Base-by-base conservation (phyloP, 345 rosid genomes). In the Iberis pinnata region DNA sequence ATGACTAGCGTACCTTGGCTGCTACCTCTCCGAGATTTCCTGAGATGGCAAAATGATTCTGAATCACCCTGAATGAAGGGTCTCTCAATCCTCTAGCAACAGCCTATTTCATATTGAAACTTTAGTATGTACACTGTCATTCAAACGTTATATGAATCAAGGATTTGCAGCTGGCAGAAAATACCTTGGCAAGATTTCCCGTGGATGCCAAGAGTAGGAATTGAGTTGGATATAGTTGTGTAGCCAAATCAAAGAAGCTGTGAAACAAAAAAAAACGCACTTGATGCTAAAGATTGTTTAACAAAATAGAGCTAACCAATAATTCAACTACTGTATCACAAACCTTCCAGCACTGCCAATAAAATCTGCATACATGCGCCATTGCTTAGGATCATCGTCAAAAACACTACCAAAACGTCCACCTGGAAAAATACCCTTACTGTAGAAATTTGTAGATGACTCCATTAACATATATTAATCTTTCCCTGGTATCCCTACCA, bases 361-460 rank as follows among this genome's bases (percentile, higher is more conserved):
- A 73, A 90, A 81, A 69, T 90, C 98, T 0, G 98, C 98, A 74
- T 87, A 90, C 96, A 90, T 84, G 58, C 98, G 96, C 98, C 98
- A 90, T 43, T 90, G 96, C 71, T 87, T 90, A 31, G 98, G 98
- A 79, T 87, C 95, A 71, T 83, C 95, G 50, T 90, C 98, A 63
- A 87, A 90, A 62, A 90, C 86, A 63, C 73, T 77, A 49, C 98
- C 92, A 53, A 87, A 90, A 43, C 93, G 73, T 24, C 96, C 98
- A 78, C 98, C 98, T 87, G 71, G 60, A 64, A 53, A 57, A 69
- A 68, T 32, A 37, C 24, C 15, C 66, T 59, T 36, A 26, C 8
- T 50, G 20, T 8, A 26, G 43, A 59, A 29, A 39, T 32, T 68
- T 66, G 68, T 22, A 52, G 49, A 57, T 39, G 56, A 55, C 31